Evolutionary conservation across 805 yeast species (phyloP).

Genomic region (Candida methanosorbosa): DNA sequence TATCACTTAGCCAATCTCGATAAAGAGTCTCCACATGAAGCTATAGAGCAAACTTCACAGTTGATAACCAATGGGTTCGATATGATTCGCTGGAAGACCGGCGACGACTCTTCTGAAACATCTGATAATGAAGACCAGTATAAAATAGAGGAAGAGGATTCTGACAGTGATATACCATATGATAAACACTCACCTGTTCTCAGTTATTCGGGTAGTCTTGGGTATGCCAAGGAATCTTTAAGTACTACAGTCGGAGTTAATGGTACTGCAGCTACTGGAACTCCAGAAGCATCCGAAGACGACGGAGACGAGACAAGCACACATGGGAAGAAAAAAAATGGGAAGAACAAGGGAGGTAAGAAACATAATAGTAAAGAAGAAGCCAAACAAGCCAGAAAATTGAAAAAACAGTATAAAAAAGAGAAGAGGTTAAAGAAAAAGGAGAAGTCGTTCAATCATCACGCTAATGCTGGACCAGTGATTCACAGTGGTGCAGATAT

Average conservation of each 20-base stretch:
- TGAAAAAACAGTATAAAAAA: conserved; percentile 12
- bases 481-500: conserved; percentile 6
- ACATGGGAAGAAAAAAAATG: conserved; percentile 1
- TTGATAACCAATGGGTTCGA: conserved; percentile 34
- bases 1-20: conserved; percentile 8
- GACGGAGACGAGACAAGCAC: not conserved
- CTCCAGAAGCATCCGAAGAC: conserved; percentile 3
- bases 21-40: conserved; percentile 8
- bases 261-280: not conserved
- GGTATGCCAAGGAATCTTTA: not conserved
- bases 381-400: conserved; percentile 15
- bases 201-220: not conserved
- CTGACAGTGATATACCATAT: not conserved
- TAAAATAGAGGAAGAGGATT: conserved; percentile 4
- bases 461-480: conserved; percentile 1
- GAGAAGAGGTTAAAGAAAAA: conserved; percentile 7
- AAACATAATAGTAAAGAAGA: conserved; percentile 6
- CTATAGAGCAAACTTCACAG: conserved; percentile 1
- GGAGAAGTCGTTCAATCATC: no score
- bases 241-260: no score
- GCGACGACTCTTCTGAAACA: not conserved
- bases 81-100: conserved; percentile 26
- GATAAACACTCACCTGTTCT: not conserved
- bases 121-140: conserved; percentile 20
- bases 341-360: not conserved